A percentile compares a stretch with the other conserved stretches of the same genome.
Evolutionary conservation across 108 stramenopile species (phyloP).

Genomic region (Cyclotella atomus): DNA sequence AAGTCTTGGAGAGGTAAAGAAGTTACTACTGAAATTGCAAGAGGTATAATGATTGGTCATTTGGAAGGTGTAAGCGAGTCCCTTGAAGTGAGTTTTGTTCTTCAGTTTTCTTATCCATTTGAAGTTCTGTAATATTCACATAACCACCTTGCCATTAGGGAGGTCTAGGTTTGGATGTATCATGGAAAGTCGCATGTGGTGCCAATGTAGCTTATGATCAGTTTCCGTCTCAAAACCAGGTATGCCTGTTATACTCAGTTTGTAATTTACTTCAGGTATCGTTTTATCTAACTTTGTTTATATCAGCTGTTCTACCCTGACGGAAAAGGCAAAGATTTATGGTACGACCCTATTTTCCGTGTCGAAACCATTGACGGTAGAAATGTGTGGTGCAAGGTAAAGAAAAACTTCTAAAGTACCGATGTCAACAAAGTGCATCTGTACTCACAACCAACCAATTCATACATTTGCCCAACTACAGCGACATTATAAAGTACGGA

Average conservation of each 20-base stretch:
- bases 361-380: slow-evolving; percentile 94
- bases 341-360: slow-evolving; percentile 98
- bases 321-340: slow-evolving; percentile 62
- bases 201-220: slow-evolving; percentile 96
- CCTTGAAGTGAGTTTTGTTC: slow-evolving; percentile 20
- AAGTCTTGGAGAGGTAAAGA: slow-evolving; percentile 72
- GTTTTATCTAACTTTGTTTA: not conserved
- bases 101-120: not conserved
- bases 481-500: slow-evolving; percentile 83
- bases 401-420: not conserved
- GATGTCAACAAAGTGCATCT: not conserved
- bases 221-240: slow-evolving; percentile 94
- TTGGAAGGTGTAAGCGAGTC: slow-evolving; percentile 65
- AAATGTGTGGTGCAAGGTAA: slow-evolving; percentile 85
- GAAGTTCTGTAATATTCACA: not conserved
- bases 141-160: slow-evolving; percentile 10
- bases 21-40: slow-evolving; percentile 69
- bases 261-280: not conserved
- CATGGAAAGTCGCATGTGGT: slow-evolving; percentile 93
- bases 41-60: slow-evolving; percentile 88
- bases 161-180: slow-evolving; percentile 54
- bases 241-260: slow-evolving; percentile 12
- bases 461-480: slow-evolving; percentile 11
- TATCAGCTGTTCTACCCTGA: slow-evolving; percentile 68
- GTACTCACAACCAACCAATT: not conserved